A percentile compares a stretch with the other conserved stretches of the same genome.
Evolutionary conservation across 225 moss, liverwort and hornwort genomes (phyloP).

Genomic region (Rhytidiadelphus loreus): DNA sequence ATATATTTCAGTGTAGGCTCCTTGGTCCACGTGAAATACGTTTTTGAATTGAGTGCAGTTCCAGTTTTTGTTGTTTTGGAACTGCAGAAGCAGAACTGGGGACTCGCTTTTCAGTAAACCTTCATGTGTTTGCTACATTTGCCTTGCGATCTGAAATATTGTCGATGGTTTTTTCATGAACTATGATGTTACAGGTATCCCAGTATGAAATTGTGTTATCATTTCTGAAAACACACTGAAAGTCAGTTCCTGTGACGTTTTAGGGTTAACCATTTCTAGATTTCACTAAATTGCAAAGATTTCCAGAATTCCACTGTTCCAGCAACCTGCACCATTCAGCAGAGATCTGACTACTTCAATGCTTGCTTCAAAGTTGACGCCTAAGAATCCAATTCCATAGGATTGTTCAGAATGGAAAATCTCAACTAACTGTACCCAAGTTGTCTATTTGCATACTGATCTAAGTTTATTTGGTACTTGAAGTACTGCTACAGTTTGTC

Average conservation of each 20-base stretch:
- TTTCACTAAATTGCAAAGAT: background rate
- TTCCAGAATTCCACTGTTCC: background rate
- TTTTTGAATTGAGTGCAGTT: background rate
- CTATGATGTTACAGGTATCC: background rate
- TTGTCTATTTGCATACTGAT: background rate
- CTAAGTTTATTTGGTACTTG: background rate
- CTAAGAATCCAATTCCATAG: background rate
- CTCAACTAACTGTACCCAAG: background rate
- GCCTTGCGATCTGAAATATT: background rate
- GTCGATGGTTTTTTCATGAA: background rate
- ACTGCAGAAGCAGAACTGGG: background rate
- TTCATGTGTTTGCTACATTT: background rate
- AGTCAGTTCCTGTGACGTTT: background rate
- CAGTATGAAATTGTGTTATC: background rate
- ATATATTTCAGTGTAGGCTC: background rate
- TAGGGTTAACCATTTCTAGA: too few species aligned
- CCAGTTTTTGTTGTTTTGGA: background rate
- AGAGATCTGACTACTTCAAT: background rate
- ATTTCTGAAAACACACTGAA: background rate
- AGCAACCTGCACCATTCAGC: background rate
- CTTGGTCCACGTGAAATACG: background rate
- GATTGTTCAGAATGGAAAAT: background rate
- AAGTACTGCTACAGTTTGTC: background rate
- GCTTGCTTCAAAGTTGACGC: background rate
- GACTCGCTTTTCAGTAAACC: background rate